These are phyloP conservation scores for Chenopodium berlandieri DNA, from an alignment of 148 eudicot genomes.

Conservation along the genomic window DNA sequence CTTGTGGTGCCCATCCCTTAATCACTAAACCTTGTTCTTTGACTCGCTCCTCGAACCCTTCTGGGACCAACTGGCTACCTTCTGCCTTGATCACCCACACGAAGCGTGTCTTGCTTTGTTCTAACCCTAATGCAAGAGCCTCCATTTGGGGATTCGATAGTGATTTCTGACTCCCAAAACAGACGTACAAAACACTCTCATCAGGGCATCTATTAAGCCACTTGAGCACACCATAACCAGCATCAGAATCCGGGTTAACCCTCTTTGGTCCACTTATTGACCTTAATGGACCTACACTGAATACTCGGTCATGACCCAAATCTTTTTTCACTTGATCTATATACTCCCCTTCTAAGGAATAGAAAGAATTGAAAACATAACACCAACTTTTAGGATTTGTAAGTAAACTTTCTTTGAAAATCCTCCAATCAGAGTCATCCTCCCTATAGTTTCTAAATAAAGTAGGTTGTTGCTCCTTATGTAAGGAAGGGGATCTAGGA, in stretches of 20 bases:
- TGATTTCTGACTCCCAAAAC: slow-evolving; percentile 54
- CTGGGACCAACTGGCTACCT: slow-evolving; percentile 26
- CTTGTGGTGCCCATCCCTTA: slow-evolving; percentile 66
- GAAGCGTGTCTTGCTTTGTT: slow-evolving; percentile 41
- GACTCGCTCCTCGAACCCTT: slow-evolving; percentile 37
- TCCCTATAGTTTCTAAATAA: slow-evolving; percentile 28
- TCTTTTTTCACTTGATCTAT: slow-evolving; percentile 34
- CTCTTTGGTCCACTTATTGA: slow-evolving; percentile 17
- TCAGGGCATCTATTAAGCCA: slow-evolving; percentile 57
- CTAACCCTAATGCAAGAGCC: slow-evolving; percentile 46
- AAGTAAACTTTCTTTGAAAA: slow-evolving; percentile 29
- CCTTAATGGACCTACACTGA: slow-evolving; percentile 51
- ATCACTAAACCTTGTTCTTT: slow-evolving; percentile 36
- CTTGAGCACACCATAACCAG: slow-evolving; percentile 17
- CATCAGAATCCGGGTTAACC: slow-evolving; percentile 9
- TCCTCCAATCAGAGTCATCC: slow-evolving; percentile 32
- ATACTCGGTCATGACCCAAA: slow-evolving; percentile 35
- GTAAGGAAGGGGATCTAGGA: slow-evolving; percentile 39
- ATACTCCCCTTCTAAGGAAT: slow-evolving; percentile 44
- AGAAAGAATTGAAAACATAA: slow-evolving; percentile 41
- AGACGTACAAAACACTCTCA: slow-evolving; percentile 52
- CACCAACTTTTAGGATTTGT: slow-evolving; percentile 52
- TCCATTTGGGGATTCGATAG: slow-evolving; percentile 40
- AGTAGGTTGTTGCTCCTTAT: slow-evolving; percentile 32
- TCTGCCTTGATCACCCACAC: slow-evolving; percentile 46